Conservation (phyloP, 1,284 basidiomycete species). For the Rhodotorula sp. region DNA sequence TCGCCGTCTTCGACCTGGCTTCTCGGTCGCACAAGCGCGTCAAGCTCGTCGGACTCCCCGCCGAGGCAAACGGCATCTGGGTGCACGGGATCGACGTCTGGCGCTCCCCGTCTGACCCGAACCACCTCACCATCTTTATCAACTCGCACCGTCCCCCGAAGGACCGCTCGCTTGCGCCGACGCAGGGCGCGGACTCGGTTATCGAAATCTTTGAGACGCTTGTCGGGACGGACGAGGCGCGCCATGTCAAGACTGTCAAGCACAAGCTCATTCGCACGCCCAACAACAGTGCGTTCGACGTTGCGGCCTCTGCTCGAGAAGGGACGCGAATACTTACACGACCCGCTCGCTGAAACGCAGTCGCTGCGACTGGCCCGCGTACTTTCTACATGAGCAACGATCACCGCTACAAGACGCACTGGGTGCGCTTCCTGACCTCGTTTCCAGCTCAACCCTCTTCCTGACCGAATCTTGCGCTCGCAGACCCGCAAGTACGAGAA, state of each 20-base stretch:
- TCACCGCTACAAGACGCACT: conserved; percentile 57
- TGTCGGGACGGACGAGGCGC: conserved; percentile 54
- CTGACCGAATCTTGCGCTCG: neutral
- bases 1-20: conserved; percentile 59
- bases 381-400: conserved; percentile 69
- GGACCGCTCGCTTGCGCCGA: conserved; percentile 47
- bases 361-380: conserved; percentile 58
- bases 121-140: conserved; percentile 63
- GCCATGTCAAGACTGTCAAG: conserved; percentile 60
- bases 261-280: conserved; percentile 62
- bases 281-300: conserved; percentile 54
- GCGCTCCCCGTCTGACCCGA: conserved; percentile 54
- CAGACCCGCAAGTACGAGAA: conserved; percentile 20
- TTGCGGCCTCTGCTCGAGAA: too few relatives aligned
- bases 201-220: conserved; percentile 67
- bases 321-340: too few relatives aligned
- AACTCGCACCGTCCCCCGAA: conserved; percentile 63
- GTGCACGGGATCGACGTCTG: conserved; percentile 72
- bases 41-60: conserved; percentile 11
- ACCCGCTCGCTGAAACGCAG: too few relatives aligned
- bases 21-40: conserved; percentile 8
- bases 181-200: conserved; percentile 65
- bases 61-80: conserved; percentile 49
- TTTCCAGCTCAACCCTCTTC: too few relatives aligned
- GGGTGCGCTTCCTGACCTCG: conserved; percentile 51